Percentiles rank a stretch among this genome's conserved stretches.
These are phyloP conservation scores for Davidsoniella virescens DNA, from an alignment of 2,329 filamentous ascomycete genomes.

Conservation along the genomic window DNA sequence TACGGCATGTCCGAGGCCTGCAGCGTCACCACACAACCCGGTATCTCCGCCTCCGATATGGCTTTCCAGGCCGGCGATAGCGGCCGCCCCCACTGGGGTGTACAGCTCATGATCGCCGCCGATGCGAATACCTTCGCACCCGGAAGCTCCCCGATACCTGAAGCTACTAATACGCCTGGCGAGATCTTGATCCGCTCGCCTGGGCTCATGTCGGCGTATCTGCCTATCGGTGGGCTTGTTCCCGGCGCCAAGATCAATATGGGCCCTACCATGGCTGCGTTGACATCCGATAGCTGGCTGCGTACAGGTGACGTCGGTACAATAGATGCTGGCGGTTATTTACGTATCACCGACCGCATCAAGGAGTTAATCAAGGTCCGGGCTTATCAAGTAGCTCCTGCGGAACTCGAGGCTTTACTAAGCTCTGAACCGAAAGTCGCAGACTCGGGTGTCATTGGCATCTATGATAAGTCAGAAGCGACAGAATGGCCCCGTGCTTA, in stretches of 20 bases:
- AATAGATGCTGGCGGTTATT: conserved; percentile 34
- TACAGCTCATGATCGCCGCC: conserved; percentile 48
- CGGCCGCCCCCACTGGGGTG: conserved; percentile 48
- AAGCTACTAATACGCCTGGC: conserved; percentile 33
- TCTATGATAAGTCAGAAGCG: conserved; percentile 37
- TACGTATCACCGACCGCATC: conserved; percentile 54
- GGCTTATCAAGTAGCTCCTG: conserved; percentile 42
- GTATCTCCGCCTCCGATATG: conserved; percentile 31
- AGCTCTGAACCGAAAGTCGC: conserved; percentile 30
- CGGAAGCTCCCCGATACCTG: conserved; percentile 14
- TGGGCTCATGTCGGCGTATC: conserved; percentile 52
- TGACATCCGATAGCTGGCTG: conserved; percentile 46
- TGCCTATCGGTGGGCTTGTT: conserved; percentile 34
- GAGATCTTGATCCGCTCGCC: conserved; percentile 51
- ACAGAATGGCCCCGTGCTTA: conserved; percentile 49
- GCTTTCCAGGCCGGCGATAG: conserved; percentile 40
- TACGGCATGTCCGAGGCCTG: conserved; percentile 65
- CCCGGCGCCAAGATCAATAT: conserved; percentile 20
- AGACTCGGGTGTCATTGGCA: conserved; percentile 49
- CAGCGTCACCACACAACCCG: conserved; percentile 44
- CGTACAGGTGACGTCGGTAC: conserved; percentile 56
- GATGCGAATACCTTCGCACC: conserved; percentile 20
- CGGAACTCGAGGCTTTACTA: conserved; percentile 27
- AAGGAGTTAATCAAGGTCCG: conserved; percentile 53
- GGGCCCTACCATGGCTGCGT: conserved; percentile 22